phyloP scores from a whole-genome alignment of 768 basidiomycete species.

The Boletellus emodensis region DNA sequence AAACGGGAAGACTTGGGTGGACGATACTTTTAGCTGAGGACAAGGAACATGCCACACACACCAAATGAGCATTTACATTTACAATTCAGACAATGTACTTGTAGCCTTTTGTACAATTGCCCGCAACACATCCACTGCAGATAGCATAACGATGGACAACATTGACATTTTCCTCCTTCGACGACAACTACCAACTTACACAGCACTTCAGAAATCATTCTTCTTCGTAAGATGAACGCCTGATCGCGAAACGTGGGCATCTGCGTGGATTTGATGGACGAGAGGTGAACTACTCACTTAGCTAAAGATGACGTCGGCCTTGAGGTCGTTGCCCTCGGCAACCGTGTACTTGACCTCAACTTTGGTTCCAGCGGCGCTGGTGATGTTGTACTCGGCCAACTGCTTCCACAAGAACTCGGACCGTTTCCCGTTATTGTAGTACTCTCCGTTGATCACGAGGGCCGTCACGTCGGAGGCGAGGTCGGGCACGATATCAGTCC shows the following conservation, averaged over 20 bases:
- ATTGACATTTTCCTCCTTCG: too few relatives aligned
- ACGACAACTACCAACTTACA: not conserved
- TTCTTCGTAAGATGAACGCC: not conserved
- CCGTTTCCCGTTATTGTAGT: conserved; percentile 20
- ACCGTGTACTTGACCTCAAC: not conserved
- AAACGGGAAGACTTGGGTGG: too few relatives aligned
- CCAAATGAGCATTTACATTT: too few relatives aligned
- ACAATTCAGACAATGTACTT: too few relatives aligned
- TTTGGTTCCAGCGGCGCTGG: conserved; percentile 6
- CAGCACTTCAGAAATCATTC: not conserved
- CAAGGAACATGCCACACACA: too few relatives aligned
- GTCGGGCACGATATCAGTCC: not conserved
- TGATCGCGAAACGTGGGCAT: not conserved
- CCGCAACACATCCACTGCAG: too few relatives aligned
- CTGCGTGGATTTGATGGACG: not conserved
- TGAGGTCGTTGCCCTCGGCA: conserved; percentile 5
- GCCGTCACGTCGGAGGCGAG: conserved; percentile 22
- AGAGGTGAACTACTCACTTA: not conserved
- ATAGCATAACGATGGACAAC: too few relatives aligned
- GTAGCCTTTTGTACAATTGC: not conserved
- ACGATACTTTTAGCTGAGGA: too few relatives aligned
- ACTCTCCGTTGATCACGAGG: conserved; percentile 25
- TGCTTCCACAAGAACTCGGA: conserved; percentile 7
- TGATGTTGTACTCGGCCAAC: conserved; percentile 1
- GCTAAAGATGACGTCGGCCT: conserved; percentile 3